Evolutionary conservation across 2,329 filamentous ascomycete genomes (phyloP).

Genomic region (Curvularia sp.): DNA sequence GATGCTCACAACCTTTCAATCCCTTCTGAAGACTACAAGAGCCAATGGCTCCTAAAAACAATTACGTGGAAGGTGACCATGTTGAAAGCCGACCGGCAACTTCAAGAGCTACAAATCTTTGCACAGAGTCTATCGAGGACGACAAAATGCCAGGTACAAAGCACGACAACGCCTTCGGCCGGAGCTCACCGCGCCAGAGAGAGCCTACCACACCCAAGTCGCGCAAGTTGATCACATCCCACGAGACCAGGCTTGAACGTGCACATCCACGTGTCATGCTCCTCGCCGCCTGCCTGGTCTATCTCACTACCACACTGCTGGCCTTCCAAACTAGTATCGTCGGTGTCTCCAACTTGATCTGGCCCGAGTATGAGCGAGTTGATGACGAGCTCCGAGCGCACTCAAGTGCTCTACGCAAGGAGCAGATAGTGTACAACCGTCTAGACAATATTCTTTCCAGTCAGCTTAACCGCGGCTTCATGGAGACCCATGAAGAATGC

Average conservation of each 20-base stretch:
- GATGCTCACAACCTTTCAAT: background rate
- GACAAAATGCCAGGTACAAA: background rate
- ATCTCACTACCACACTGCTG: constrained; percentile 17
- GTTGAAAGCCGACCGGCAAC: background rate
- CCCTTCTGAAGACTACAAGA: background rate
- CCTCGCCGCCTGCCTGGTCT: constrained; percentile 15
- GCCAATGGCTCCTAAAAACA: background rate
- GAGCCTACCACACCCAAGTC: background rate
- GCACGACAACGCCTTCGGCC: background rate
- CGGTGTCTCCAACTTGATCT: constrained; percentile 6
- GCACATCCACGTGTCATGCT: constrained; percentile 13
- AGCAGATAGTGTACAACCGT: constrained; percentile 16
- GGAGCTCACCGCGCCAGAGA: background rate
- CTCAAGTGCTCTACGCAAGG: background rate
- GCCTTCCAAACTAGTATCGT: constrained; percentile 13
- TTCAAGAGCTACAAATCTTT: background rate
- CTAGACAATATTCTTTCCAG: constrained; percentile 17
- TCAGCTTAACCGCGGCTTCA: constrained; percentile 17
- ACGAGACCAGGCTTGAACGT: constrained; percentile 1
- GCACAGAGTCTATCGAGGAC: background rate
- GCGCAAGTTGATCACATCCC: background rate
- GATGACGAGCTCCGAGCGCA: constrained; percentile 11
- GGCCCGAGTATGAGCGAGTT: constrained; percentile 12
- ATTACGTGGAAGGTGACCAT: background rate
- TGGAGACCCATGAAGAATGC: constrained; percentile 38